Evolutionary conservation across 179 eudicot species (phyloP).

Genomic region (Drosera spatulata): DNA sequence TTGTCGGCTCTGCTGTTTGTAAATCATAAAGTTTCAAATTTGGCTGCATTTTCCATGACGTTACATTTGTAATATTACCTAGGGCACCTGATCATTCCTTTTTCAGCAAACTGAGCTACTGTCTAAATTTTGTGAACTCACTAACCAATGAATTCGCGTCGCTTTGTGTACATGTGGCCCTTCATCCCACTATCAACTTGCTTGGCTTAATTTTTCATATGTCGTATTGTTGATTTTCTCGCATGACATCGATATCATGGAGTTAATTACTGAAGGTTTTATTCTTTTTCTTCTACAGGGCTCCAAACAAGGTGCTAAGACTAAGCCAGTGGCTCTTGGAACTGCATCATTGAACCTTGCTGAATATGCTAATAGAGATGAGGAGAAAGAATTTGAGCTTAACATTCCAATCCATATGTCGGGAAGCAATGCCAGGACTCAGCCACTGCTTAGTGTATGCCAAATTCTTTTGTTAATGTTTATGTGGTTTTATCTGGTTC

Average conservation of each 20-base stretch:
- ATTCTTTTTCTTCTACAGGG: slow-evolving; percentile 25
- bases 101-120: too few species aligned
- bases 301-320: slow-evolving; percentile 38
- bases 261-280: neutral
- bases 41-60: too few species aligned
- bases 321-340: slow-evolving; percentile 35
- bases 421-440: slow-evolving; percentile 21
- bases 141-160: neutral
- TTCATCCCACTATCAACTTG: too few species aligned
- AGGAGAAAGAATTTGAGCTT: slow-evolving; percentile 46
- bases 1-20: too few species aligned
- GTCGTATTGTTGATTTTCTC: too few species aligned
- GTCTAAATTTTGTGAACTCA: too few species aligned
- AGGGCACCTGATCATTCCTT: too few species aligned
- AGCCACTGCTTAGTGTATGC: slow-evolving; percentile 45
- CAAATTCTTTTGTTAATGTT: neutral
- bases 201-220: too few species aligned
- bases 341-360: slow-evolving; percentile 58
- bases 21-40: too few species aligned
- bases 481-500: neutral
- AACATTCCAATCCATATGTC: slow-evolving; percentile 40
- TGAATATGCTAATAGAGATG: slow-evolving; percentile 51
- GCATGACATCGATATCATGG: neutral
- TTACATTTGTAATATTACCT: too few species aligned
- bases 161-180: too few species aligned